Base-by-base conservation (phyloP, 345 rosid species). In the Capsella bursapastoris region DNA sequence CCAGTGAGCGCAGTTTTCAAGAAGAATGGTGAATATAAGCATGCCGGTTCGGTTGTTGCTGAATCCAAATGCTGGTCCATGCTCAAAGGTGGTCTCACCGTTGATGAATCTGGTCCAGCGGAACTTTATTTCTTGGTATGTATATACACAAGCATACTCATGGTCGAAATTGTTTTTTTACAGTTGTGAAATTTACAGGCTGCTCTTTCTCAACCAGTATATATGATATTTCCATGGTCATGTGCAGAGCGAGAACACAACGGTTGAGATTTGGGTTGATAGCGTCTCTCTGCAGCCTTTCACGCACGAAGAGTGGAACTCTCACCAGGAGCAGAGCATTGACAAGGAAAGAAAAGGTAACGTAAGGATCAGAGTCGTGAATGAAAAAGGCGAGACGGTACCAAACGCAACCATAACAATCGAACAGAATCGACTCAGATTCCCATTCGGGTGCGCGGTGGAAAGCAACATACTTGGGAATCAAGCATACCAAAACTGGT, bases 201-300 rank as follows among this genome's bases (percentile, higher is more conserved):
- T 50, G 29, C n/a, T 9, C 12, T 50, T 50, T 50, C 10, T 25
- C 6, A 22, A 50, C 29, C 6, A 22, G 11, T 52, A 27, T 43
- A 51, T 51, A n/a, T 18, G 5, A 22, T 50, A 28, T 12, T 53
- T 53, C 35, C 2, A 6, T 53, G 57, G 34, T 53, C 29, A 53
- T 53, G 35, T 53, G 35, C 28, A 53, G 57, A 53, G 57, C 16
- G 57, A 12, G 35, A 32, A 53, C 34, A 28, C 35, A 53, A 53
- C 34, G 4, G 57, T 53, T 11, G 57, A 53, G 57, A 53, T 53
- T 53, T 53, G 57, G 57, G 57, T 53, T 27, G 57, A 53, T 53
- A 53, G 35, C 7, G 34, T 53, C 15, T 53, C 57, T 51, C 11
- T 51, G 57, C 31, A 51, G 25, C 57, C 57, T 25, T 51, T 51